Conservation (phyloP, 2,329 filamentous ascomycete genomes). For the Ascochyta clinopodiicola region DNA sequence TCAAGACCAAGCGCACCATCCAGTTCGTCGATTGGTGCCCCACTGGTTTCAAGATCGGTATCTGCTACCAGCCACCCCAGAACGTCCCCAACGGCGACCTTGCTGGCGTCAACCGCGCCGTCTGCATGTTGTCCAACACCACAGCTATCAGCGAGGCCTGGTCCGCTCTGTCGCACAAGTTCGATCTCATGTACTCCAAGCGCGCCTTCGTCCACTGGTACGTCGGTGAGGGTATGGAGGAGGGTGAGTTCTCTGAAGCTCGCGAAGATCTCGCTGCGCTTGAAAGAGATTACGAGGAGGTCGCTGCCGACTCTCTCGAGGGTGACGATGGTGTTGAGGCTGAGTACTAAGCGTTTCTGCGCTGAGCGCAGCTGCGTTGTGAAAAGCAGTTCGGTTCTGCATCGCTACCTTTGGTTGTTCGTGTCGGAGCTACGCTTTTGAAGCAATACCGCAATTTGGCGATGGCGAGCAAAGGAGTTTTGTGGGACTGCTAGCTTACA, state of each 20-base stretch:
- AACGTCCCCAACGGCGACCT: slow-evolving; percentile 96
- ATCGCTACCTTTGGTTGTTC: slow-evolving; percentile 37
- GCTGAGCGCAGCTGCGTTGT: slow-evolving; percentile 25
- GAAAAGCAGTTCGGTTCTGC: slow-evolving; percentile 30
- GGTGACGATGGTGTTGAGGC: slow-evolving; percentile 84
- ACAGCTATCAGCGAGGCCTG: slow-evolving; percentile 98
- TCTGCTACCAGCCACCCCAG: slow-evolving; percentile 98
- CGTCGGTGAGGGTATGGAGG: slow-evolving; percentile 99
- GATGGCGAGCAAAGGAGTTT: slow-evolving; percentile 31
- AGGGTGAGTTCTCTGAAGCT: slow-evolving; percentile 99
- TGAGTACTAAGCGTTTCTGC: slow-evolving; percentile 74
- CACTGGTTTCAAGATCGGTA: slow-evolving; percentile 99
- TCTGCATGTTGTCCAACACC: slow-evolving; percentile 99
- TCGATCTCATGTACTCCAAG: slow-evolving; percentile 99
- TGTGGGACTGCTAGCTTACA: slow-evolving; percentile 27
- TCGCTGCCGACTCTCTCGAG: slow-evolving; percentile 91
- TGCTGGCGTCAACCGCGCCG: slow-evolving; percentile 96
- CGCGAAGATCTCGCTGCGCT: slow-evolving; percentile 97
- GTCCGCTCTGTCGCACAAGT: slow-evolving; percentile 95
- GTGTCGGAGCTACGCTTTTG: slow-evolving; percentile 31
- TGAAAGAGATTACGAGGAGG: slow-evolving; percentile 98
- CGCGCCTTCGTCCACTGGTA: slow-evolving; percentile 99
- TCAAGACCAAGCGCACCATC: slow-evolving; percentile 99
- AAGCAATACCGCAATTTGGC: slow-evolving; percentile 26
- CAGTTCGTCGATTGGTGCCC: slow-evolving; percentile 99